Percentiles rank a stretch among this genome's conserved stretches.
phyloP scores from a whole-genome alignment of 2,329 filamentous ascomycete species.

The Laburnicola sp. region DNA sequence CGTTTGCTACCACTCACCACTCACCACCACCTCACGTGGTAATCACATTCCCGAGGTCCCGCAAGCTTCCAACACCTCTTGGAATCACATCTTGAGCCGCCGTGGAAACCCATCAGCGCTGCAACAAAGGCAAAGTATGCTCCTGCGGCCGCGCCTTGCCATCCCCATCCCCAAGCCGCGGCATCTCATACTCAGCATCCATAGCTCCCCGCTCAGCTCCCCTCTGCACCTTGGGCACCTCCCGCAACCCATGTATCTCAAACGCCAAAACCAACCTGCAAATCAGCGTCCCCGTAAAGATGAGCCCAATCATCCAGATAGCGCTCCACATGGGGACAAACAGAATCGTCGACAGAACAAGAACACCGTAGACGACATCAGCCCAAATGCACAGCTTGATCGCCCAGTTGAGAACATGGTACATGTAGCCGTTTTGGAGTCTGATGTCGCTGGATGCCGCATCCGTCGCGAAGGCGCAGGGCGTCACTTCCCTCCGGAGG shows the following conservation, averaged over 20 bases:
- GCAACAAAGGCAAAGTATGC: background rate
- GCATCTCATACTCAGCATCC: slow-evolving; percentile 12
- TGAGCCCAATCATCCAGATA: background rate
- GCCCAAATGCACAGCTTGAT: slow-evolving; percentile 1
- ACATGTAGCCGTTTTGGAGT: background rate
- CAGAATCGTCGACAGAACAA: slow-evolving; percentile 1
- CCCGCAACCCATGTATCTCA: slow-evolving; percentile 2
- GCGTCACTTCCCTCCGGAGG: background rate
- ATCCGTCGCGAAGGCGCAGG: background rate
- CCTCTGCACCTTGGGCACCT: background rate
- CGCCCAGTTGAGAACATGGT: slow-evolving; percentile 1
- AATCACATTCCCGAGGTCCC: no score
- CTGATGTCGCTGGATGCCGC: background rate
- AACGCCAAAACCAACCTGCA: slow-evolving; percentile 1
- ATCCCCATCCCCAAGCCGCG: background rate
- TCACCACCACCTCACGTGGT: no score
- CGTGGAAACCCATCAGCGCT: no score
- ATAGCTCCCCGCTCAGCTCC: background rate
- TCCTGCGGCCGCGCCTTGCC: background rate
- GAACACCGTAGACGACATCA: slow-evolving; percentile 1
- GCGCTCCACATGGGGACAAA: slow-evolving; percentile 2
- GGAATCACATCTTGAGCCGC: no score
- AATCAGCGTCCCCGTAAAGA: background rate
- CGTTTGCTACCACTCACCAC: background rate
- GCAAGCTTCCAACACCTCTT: no score